Conservation (phyloP, 73 alveolate species). For the Tetrahymena thermophila region DNA sequence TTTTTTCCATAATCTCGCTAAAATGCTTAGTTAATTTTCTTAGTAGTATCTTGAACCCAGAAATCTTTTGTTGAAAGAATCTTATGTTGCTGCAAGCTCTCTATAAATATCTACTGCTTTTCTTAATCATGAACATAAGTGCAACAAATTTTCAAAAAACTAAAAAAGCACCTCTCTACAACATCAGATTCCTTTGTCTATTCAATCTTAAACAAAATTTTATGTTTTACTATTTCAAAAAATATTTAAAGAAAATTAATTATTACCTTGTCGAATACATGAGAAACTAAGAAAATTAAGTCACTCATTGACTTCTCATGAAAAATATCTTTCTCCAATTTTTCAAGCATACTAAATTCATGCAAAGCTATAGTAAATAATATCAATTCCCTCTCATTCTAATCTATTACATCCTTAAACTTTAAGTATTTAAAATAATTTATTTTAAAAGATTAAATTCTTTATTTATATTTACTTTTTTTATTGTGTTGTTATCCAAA, state of each 20-base stretch:
- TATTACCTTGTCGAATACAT: neutral
- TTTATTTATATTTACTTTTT: neutral
- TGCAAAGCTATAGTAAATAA: neutral
- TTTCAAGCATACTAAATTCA: neutral
- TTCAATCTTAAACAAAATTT: neutral
- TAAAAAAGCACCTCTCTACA: neutral
- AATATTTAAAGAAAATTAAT: neutral
- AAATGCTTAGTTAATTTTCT: neutral
- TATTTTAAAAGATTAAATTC: neutral
- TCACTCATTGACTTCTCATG: neutral
- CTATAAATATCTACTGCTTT: neutral
- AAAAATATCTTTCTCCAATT: neutral
- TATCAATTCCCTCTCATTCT: neutral
- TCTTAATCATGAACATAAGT: neutral
- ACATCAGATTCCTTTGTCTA: conserved; percentile 1
- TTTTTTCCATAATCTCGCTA: neutral
- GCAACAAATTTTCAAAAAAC: neutral
- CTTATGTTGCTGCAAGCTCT: neutral
- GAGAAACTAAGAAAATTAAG: neutral
- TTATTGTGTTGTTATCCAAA: neutral
- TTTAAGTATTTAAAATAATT: neutral
- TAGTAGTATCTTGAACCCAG: neutral
- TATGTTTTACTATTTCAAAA: neutral
- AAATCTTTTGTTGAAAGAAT: neutral
- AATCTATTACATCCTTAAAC: neutral